Base-by-base conservation (phyloP, 2,329 filamentous ascomycete species). In the Didymella pomorum region DNA sequence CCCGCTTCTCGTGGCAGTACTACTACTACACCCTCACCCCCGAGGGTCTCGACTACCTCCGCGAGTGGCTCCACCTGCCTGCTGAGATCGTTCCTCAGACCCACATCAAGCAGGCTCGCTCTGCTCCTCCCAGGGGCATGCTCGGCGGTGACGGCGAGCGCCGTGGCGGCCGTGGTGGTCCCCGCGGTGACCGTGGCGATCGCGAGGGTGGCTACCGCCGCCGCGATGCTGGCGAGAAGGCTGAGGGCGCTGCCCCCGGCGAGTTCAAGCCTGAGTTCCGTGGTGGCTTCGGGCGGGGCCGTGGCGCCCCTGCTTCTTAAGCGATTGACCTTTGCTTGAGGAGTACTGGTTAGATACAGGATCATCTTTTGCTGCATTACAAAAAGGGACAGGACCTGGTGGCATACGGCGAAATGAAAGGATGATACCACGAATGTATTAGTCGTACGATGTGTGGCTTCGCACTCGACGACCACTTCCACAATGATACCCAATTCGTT, bases 61-160 rank as follows among this genome's bases (percentile, higher is more conserved):
- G 95, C 81, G 95, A 99, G 87, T 99, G 95, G 95, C 93, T 99
- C 76, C 95, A 99, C 86, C 91, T 99, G 77, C 95, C 95, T 78
- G 93, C 95, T 80, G 95, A 99, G 89, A 97, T 99, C 80, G 95
- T 99, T 73, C 95, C 95, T 75, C 93, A 96, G 78, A 99, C 95
- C 78, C 95, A 99, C 90, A 98, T 99, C 86, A 99, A 99, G 92
- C 93, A 97, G 87, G 93, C 97, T 88, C 92, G 95, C 83, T 95
- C 92, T 77, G 93, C 93, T 84, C 94, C 94, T 82, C 94, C 95
- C 79, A 93, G 95, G 79, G 95, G 95, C 80, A 98, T 99, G 95
- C 89, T 98, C 85, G 93, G 93, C 76, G 73, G 73, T 61, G 87
- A 89, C 70, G 93, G 96, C 80, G 87, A 89, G 71, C 93, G 96